phyloP scores from a whole-genome alignment of 2,329 filamentous ascomycete genomes.

The Botrytis aclada region DNA sequence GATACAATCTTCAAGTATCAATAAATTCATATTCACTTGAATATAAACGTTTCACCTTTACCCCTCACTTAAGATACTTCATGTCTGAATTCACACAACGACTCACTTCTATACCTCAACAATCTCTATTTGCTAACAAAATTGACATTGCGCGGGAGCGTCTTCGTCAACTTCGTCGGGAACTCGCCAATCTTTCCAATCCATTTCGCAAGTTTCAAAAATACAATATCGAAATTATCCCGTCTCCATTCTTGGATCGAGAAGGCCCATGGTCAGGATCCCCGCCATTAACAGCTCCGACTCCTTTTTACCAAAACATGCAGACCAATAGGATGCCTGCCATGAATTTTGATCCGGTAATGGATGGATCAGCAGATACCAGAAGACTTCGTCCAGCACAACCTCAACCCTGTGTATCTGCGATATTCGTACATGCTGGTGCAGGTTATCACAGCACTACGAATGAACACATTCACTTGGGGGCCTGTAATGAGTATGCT shows the following conservation, averaged over 20 bases:
- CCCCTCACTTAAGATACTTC: conserved; percentile 4
- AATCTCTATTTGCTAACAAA: conserved; percentile 21
- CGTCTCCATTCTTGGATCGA: conserved; percentile 23
- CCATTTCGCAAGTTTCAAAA: conserved; percentile 25
- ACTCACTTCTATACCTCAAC: conserved; percentile 19
- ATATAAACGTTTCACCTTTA: conserved; percentile 9
- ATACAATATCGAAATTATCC: conserved; percentile 18
- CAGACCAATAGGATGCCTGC: background rate
- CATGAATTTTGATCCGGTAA: conserved; percentile 20
- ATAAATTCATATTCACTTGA: conserved; percentile 1
- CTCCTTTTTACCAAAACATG: conserved; percentile 2
- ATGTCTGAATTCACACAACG: conserved; percentile 22
- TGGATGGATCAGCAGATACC: conserved; percentile 35
- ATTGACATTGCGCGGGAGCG: conserved; percentile 23
- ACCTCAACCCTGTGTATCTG: conserved; percentile 47
- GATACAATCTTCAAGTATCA: background rate
- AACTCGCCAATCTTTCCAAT: conserved; percentile 21
- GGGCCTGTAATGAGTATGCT: conserved; percentile 83
- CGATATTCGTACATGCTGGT: conserved; percentile 93
- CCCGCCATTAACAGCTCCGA: background rate
- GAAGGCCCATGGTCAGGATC: conserved; percentile 18
- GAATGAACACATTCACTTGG: conserved; percentile 81
- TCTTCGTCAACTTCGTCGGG: conserved; percentile 26
- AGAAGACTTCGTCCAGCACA: conserved; percentile 18
- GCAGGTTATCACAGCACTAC: conserved; percentile 88